Conservation (phyloP, 2,329 filamentous ascomycete genomes). For the Colletotrichum horii region DNA sequence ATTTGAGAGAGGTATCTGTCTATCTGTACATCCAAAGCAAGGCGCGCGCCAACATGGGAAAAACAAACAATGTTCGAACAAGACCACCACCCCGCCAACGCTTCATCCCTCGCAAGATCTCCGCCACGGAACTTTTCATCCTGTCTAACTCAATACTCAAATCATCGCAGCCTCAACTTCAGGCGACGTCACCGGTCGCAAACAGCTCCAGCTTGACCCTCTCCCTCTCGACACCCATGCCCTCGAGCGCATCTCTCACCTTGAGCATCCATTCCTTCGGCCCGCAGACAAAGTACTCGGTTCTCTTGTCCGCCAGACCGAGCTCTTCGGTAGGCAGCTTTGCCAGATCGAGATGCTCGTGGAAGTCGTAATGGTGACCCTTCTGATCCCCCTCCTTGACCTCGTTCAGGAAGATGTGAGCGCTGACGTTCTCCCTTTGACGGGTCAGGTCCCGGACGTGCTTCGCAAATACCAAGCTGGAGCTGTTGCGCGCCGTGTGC, state of each 20-base stretch:
- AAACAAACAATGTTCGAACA: background rate
- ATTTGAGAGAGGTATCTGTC: constrained; percentile 13
- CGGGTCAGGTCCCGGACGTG: constrained; percentile 50
- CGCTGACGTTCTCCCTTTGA: constrained; percentile 51
- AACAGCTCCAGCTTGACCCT: constrained; percentile 73
- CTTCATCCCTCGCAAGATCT: constrained; percentile 16
- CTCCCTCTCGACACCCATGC: constrained; percentile 59
- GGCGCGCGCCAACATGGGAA: background rate
- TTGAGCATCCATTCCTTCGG: constrained; percentile 73
- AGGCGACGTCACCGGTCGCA: constrained; percentile 54
- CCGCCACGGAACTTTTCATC: background rate
- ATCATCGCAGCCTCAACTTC: background rate
- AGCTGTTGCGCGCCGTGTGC: constrained; percentile 60
- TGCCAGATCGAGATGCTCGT: constrained; percentile 63
- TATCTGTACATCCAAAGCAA: background rate
- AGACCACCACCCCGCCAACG: background rate
- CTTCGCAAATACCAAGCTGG: constrained; percentile 59
- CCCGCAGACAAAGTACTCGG: constrained; percentile 77
- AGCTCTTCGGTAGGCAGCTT: constrained; percentile 58
- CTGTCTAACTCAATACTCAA: background rate
- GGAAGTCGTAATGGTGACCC: constrained; percentile 64
- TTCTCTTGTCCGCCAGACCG: constrained; percentile 54
- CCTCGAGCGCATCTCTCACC: constrained; percentile 56
- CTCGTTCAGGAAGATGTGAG: constrained; percentile 63
- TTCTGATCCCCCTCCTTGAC: constrained; percentile 46